Base-by-base conservation (phyloP, 345 rosid genomes). In the Microcos paniculata region DNA sequence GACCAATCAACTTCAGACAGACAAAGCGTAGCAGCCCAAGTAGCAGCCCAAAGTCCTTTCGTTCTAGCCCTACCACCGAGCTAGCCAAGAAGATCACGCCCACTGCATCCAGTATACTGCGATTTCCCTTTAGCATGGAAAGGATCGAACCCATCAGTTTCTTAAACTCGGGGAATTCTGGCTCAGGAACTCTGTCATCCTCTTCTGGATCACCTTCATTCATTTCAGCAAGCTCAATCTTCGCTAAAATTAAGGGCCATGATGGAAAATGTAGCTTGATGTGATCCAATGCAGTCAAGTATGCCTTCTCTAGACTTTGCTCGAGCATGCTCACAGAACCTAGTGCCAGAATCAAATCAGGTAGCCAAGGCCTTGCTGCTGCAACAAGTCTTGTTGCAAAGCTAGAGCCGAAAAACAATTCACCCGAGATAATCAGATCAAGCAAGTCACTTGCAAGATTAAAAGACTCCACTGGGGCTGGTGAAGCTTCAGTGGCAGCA, bases 311-410 rank as follows among this genome's bases (percentile, higher is more conserved):
- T 51, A 28, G 77, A 73, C 73, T 85, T 62, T 77, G 79, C 56
- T 82, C 62, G 24, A 82, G 80, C 76, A 89, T 71, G 77, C 86
- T 79, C 48, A 81, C 74, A 70, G 85, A 88, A 62, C 91, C 98
- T 74, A 96, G 73, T 72, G 90, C 92, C 75, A 96, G 90, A 84
- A 90, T 78, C 83, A 93, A 72, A 90, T 96, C 99, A 56, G 98
- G 96, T 76, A 96, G 79, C 97, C 99, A 96, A 58, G 90, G 83
- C 83, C 82, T 92, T 55, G 85, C 82, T 70, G 78, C 89, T 53
- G 90, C 79, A 67, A 89, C 57, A 76, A 93, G 80, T 42, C 87
- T 85, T 48, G 82, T 81, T 30, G 94, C 92, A 14, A 74, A 85
- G 59, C 79, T 80, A 19, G 90, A 85, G 49, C 96, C 87, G 76